These are phyloP conservation scores for Heritiera fomes DNA, from an alignment of 345 rosid species.

Conservation along the genomic window DNA sequence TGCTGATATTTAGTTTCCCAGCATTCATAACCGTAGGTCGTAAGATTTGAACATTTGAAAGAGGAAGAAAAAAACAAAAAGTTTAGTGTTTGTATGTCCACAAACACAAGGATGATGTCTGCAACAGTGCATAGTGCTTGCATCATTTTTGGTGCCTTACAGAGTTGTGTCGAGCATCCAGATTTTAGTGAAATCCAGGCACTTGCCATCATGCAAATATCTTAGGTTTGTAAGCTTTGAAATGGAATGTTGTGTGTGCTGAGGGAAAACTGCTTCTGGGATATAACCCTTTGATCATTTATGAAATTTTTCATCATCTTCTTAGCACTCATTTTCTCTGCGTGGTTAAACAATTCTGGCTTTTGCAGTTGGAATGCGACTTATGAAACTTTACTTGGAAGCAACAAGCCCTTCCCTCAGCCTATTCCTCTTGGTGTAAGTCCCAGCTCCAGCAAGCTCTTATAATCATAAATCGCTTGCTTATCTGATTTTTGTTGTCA, in stretches of 20 bases:
- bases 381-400: constrained; percentile 63
- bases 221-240: not conserved
- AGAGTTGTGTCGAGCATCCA: not conserved
- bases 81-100: not conserved
- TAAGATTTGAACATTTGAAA: not conserved
- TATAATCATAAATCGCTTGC: not conserved
- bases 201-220: not conserved
- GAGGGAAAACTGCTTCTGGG: not conserved
- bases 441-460: not conserved
- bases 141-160: not conserved
- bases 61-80: not conserved
- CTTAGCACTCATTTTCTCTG: constrained; percentile 40
- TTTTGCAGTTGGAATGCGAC: constrained; percentile 63
- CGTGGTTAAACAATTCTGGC: constrained; percentile 37
- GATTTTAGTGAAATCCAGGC: not conserved
- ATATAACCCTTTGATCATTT: constrained; percentile 15
- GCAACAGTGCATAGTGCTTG: not conserved
- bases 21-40: not conserved
- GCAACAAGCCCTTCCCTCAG: constrained; percentile 56
- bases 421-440: constrained; percentile 79
- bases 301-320: constrained; percentile 33
- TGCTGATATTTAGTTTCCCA: not conserved
- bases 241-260: not conserved
- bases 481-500: not conserved
- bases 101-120: not conserved